Evolutionary conservation across 2,329 filamentous ascomycete species (phyloP).

Genomic region (Colletotrichum karsti): DNA sequence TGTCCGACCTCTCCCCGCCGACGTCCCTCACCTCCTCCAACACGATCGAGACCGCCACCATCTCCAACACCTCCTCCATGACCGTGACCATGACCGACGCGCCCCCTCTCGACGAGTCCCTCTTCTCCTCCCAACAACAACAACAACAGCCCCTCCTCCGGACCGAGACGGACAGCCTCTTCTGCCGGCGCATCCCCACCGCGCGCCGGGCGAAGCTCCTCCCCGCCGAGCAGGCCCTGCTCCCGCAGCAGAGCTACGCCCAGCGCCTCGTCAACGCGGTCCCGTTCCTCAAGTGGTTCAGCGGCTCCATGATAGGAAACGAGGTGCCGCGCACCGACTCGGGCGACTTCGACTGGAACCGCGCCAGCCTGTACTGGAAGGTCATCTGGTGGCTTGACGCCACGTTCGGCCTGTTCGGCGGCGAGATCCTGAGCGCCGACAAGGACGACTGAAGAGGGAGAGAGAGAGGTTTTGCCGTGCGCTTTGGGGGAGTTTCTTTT

Average conservation of each 20-base stretch:
- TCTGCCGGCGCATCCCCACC: constrained; percentile 71
- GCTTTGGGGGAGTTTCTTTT: neutral
- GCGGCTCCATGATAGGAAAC: constrained; percentile 76
- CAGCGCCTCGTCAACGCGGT: constrained; percentile 72
- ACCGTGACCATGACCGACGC: constrained; percentile 54
- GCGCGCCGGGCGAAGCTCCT: constrained; percentile 72
- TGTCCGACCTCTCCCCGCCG: constrained; percentile 47
- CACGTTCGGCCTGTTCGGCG: constrained; percentile 65
- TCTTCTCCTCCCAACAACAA: constrained; percentile 24
- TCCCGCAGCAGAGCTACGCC: constrained; percentile 71
- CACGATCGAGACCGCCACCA: constrained; percentile 66
- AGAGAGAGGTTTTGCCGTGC: too few relatives aligned
- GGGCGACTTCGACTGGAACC: constrained; percentile 81
- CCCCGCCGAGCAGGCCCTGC: constrained; percentile 74
- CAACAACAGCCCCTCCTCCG: too few relatives aligned
- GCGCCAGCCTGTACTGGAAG: constrained; percentile 74
- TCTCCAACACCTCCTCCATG: constrained; percentile 51
- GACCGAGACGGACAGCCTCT: constrained; percentile 51
- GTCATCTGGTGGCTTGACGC: constrained; percentile 70
- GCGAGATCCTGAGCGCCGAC: constrained; percentile 64
- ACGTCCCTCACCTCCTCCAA: constrained; percentile 60
- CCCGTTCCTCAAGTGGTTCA: constrained; percentile 78
- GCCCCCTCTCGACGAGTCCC: constrained; percentile 21
- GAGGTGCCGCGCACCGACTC: constrained; percentile 77
- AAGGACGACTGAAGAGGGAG: constrained; percentile 61